phyloP scores from a whole-genome alignment of 345 rosid genomes.

The Xanthoceras sorbifolium region DNA sequence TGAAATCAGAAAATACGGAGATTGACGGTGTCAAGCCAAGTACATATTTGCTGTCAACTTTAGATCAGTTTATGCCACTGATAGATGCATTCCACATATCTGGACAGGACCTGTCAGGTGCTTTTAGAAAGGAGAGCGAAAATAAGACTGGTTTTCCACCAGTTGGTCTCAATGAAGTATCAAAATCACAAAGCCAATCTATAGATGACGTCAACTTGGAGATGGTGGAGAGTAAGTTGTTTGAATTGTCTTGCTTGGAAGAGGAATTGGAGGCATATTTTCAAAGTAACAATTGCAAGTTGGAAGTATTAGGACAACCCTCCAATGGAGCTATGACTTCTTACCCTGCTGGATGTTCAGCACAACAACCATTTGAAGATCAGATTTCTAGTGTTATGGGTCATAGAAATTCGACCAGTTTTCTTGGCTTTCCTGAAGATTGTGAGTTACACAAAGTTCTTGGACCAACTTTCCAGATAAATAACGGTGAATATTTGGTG shows the following conservation, averaged over 20 bases:
- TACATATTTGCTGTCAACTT: conserved; percentile 8
- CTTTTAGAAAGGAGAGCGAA: conserved; percentile 21
- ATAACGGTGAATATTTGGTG: conserved; percentile 27
- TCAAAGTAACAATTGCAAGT: conserved; percentile 13
- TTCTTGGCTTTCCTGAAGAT: conserved; percentile 40
- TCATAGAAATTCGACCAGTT: conserved; percentile 14
- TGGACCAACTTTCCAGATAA: conserved; percentile 33
- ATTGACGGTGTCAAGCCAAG: conserved; percentile 23
- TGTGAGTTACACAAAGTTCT: conserved; percentile 50
- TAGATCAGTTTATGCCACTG: conserved; percentile 21
- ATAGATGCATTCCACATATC: conserved; percentile 2
- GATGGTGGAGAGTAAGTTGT: conserved; percentile 37
- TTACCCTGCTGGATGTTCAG: conserved; percentile 20
- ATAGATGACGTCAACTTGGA: conserved; percentile 25
- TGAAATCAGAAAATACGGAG: conserved; percentile 24
- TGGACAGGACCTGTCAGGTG: conserved; percentile 27
- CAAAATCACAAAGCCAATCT: conserved; percentile 25
- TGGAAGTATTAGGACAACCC: conserved; percentile 29
- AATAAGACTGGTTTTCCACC: conserved; percentile 4
- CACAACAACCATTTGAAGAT: conserved; percentile 23
- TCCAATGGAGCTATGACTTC: conserved; percentile 19
- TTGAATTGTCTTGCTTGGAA: conserved; percentile 37
- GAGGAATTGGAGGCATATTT: conserved; percentile 38
- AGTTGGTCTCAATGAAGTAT: conserved; percentile 21
- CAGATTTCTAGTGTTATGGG: neutral